Evolutionary conservation across 2,329 filamentous ascomycete species (phyloP).

Genomic region (Aureobasidium musti): DNA sequence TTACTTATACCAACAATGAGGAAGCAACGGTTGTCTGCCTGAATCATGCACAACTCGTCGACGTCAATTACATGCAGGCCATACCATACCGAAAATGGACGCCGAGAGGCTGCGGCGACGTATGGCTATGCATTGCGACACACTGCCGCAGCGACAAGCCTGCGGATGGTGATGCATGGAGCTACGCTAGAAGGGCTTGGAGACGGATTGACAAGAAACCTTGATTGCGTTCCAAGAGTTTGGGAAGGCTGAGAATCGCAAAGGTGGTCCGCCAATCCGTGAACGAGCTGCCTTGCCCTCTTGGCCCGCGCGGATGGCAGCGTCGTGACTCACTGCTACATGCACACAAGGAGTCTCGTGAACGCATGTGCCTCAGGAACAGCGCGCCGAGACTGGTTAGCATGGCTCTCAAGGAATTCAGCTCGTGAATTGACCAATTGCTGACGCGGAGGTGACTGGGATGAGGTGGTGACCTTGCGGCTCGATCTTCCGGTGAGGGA

Average conservation of each 20-base stretch:
- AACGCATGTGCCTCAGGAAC: slow-evolving; percentile 19
- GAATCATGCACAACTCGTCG: slow-evolving; percentile 13
- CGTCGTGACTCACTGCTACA: slow-evolving; percentile 24
- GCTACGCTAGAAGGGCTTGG: slow-evolving; percentile 21
- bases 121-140: slow-evolving; percentile 14
- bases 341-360: slow-evolving; percentile 17
- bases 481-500: slow-evolving; percentile 10
- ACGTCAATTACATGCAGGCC: slow-evolving; percentile 11
- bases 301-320: background rate
- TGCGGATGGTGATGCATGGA: background rate
- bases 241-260: slow-evolving; percentile 21
- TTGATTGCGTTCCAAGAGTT: slow-evolving; percentile 18
- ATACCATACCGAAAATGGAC: slow-evolving; percentile 23
- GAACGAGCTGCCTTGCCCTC: slow-evolving; percentile 8
- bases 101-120: slow-evolving; percentile 22
- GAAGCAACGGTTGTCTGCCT: slow-evolving; percentile 21
- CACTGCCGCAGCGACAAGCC: slow-evolving; percentile 15
- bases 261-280: slow-evolving; percentile 18
- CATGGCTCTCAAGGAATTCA: background rate
- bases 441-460: slow-evolving; percentile 2
- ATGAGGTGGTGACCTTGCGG: slow-evolving; percentile 19
- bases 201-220: slow-evolving; percentile 1
- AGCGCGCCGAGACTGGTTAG: background rate
- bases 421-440: slow-evolving; percentile 26
- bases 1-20: slow-evolving; percentile 16